Conservation (phyloP, 2,329 filamentous ascomycete species). For the Fusarium nisikadoi region DNA sequence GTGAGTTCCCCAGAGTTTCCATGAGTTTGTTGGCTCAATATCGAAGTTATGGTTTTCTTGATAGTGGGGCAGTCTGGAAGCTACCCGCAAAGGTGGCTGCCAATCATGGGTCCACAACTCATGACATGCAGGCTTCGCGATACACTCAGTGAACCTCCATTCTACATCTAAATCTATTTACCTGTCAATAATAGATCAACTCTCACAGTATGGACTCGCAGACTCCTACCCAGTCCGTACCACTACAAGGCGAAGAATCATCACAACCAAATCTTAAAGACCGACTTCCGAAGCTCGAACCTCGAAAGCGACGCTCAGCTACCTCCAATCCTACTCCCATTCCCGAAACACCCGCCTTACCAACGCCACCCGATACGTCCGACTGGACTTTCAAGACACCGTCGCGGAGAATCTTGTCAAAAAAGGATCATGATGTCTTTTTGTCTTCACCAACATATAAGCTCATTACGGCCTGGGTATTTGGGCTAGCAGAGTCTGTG, state of each 20-base stretch:
- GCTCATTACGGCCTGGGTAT: conserved; percentile 85
- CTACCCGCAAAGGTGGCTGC: conserved; percentile 16
- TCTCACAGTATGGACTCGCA: conserved; percentile 42
- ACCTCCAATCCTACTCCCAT: conserved; percentile 69
- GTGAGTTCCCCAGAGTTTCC: not conserved
- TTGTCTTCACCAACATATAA: conserved; percentile 78
- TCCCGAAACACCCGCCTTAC: conserved; percentile 79
- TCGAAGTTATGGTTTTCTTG: conserved; percentile 2
- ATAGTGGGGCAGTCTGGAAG: conserved; percentile 18
- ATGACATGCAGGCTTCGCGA: conserved; percentile 23
- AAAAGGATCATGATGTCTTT: conserved; percentile 83
- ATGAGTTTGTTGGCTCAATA: conserved; percentile 6
- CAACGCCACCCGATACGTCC: conserved; percentile 71
- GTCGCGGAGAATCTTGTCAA: conserved; percentile 82
- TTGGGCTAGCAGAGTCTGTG: conserved; percentile 85
- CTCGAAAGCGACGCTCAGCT: conserved; percentile 65
- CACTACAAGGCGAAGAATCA: conserved; percentile 24
- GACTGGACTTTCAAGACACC: conserved; percentile 73
- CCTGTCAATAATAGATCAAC: conserved; percentile 13
- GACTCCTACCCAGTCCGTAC: conserved; percentile 15
- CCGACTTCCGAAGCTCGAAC: conserved; percentile 74
- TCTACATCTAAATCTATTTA: conserved; percentile 15
- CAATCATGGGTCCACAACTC: conserved; percentile 24
- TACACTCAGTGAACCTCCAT: not conserved
- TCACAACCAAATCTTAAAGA: conserved; percentile 56